phyloP scores from a whole-genome alignment of 305 asterid genomes.

The Solanum hybrid region DNA sequence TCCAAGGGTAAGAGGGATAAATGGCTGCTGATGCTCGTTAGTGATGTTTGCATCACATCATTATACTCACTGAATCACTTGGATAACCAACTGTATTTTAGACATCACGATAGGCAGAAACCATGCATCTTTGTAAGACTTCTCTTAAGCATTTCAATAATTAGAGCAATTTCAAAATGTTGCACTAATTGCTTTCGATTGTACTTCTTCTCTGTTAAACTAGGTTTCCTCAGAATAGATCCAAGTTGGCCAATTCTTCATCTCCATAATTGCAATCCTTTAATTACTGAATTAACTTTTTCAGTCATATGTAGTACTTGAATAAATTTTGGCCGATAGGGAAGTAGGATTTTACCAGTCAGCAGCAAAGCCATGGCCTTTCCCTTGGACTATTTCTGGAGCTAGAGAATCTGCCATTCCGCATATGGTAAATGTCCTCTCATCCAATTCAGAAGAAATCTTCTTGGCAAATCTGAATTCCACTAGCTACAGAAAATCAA shows the following conservation, averaged over 20 bases:
- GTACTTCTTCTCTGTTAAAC: not conserved
- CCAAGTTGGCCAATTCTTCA: not conserved
- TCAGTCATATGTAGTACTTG: not conserved
- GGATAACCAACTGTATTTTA: not conserved
- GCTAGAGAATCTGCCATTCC: conserved; percentile 85
- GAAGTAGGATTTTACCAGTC: conserved; percentile 56
- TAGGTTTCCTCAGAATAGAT: not conserved
- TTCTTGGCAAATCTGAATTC: conserved; percentile 91
- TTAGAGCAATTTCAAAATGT: not conserved
- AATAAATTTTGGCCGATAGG: conserved; percentile 12
- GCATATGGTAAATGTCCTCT: conserved; percentile 75
- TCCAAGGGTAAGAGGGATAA: not conserved
- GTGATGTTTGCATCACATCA: not conserved
- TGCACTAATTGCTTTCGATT: not conserved
- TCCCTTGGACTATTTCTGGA: conserved; percentile 92
- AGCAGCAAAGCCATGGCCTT: conserved; percentile 84
- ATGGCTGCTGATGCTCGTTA: not conserved
- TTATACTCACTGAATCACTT: not conserved
- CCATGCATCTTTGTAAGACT: not conserved
- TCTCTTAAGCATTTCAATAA: not conserved
- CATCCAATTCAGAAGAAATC: conserved; percentile 44
- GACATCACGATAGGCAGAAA: not conserved
- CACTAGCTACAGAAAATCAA: conserved; percentile 55
- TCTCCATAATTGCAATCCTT: not conserved
- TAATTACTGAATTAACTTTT: not conserved